Evolutionary conservation across 2,329 filamentous ascomycete species (phyloP).

Genomic region (Cyclaneusma minus): DNA sequence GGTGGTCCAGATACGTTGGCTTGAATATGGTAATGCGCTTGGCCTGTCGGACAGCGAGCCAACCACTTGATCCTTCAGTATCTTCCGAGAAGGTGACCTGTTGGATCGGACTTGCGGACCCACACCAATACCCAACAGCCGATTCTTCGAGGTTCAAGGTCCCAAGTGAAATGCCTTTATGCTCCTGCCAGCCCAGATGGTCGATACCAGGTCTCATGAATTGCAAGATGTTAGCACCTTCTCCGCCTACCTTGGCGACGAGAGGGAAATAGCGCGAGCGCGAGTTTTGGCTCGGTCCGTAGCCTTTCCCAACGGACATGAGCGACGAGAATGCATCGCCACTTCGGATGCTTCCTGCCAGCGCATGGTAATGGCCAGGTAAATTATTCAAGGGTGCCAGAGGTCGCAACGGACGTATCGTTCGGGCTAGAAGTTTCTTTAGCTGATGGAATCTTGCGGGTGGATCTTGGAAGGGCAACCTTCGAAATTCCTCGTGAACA

Average conservation of each 20-base stretch:
- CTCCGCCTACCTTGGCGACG: conserved; percentile 14
- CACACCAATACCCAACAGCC: conserved; percentile 16
- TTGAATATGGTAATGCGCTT: conserved; percentile 26
- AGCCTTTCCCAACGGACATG: too few relatives aligned
- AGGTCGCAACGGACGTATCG: too few relatives aligned
- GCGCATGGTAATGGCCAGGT: too few relatives aligned
- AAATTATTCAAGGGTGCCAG: too few relatives aligned
- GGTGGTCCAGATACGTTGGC: conserved; percentile 8
- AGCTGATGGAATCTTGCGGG: too few relatives aligned
- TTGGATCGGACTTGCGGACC: conserved; percentile 25
- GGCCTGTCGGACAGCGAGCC: conserved; percentile 29
- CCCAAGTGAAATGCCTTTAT: conserved; percentile 9
- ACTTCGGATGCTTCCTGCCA: too few relatives aligned
- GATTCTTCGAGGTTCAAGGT: conserved; percentile 7
- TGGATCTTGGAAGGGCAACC: too few relatives aligned
- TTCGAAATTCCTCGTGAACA: conserved; percentile 11
- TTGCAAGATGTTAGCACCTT: conserved; percentile 15
- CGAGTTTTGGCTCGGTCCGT: too few relatives aligned
- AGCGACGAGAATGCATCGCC: too few relatives aligned
- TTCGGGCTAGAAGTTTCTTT: too few relatives aligned
- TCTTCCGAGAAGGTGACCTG: conserved; percentile 28
- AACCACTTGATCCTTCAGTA: conserved; percentile 20
- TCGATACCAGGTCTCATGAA: conserved; percentile 13
- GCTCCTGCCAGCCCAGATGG: conserved; percentile 13
- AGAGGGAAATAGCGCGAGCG: too few relatives aligned